Evolutionary conservation across 345 rosid genomes (phyloP).

Genomic region (Gossypioides kirkii): DNA sequence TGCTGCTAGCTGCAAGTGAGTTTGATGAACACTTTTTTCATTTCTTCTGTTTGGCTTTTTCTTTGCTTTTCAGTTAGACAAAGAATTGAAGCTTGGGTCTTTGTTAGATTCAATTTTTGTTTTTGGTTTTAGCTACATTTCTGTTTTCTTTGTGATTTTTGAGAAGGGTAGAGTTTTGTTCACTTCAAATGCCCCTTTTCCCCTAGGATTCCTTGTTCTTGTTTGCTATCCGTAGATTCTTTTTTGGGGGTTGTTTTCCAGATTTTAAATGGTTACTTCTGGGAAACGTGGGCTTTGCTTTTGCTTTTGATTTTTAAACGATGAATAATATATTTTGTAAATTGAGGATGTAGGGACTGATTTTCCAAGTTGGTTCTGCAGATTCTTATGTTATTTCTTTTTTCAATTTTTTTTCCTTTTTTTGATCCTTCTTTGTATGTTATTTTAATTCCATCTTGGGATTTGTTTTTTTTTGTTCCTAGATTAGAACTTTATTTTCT

Average conservation of each 20-base stretch:
- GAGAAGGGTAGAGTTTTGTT: not conserved
- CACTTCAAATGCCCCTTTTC: not conserved
- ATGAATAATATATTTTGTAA: not conserved
- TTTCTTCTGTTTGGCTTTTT: not conserved
- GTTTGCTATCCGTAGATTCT: not conserved
- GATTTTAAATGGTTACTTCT: slow-evolving; percentile 18
- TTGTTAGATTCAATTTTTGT: no score
- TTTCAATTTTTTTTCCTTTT: not conserved
- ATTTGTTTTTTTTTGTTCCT: not conserved
- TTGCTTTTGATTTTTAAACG: slow-evolving; percentile 14
- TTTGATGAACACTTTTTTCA: not conserved
- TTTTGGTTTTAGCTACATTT: not conserved
- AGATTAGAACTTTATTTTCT: not conserved
- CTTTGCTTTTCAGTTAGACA: not conserved
- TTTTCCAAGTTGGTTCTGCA: slow-evolving; percentile 6
- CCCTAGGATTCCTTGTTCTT: not conserved
- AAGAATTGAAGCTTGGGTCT: no score
- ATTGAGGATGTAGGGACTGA: not conserved
- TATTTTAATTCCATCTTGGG: not conserved
- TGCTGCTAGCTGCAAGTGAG: slow-evolving; percentile 85
- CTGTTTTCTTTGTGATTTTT: not conserved
- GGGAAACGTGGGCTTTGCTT: slow-evolving; percentile 19
- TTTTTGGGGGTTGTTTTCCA: not conserved
- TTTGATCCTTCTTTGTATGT: not conserved
- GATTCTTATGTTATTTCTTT: not conserved